These are phyloP conservation scores for Acacia confusa DNA, from an alignment of 306 rosid genomes.

Conservation along the genomic window DNA sequence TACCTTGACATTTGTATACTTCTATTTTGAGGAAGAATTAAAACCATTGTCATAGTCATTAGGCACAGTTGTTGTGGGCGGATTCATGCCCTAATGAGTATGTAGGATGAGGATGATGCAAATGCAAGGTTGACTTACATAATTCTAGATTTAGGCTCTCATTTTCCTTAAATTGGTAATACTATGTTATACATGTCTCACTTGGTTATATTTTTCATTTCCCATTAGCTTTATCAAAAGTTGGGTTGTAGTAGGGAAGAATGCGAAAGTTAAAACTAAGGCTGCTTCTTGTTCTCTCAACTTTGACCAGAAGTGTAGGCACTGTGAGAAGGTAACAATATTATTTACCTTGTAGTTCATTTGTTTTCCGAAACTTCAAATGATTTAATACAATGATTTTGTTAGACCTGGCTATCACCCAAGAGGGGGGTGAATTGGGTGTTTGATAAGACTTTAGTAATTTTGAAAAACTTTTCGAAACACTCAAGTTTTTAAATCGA, in stretches of 20 bases:
- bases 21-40: neutral
- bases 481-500: too few species aligned
- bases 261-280: conserved; percentile 68
- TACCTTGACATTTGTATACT: conserved; percentile 5
- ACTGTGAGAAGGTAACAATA: conserved; percentile 83
- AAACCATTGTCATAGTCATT: conserved; percentile 49
- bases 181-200: conserved; percentile 26
- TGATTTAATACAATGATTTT: neutral
- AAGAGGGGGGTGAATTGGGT: too few species aligned
- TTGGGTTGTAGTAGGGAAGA: conserved; percentile 83
- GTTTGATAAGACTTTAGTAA: too few species aligned
- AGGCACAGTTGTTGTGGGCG: conserved; percentile 99
- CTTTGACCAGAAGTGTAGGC: conserved; percentile 84
- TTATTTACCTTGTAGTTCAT: conserved; percentile 9
- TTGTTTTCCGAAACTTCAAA: conserved; percentile 23
- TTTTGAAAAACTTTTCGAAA: too few species aligned
- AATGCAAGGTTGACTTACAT: conserved; percentile 50
- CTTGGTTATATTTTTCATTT: conserved; percentile 18
- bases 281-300: conserved; percentile 64
- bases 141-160: conserved; percentile 26
- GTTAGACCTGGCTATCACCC: too few species aligned
- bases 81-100: conserved; percentile 91
- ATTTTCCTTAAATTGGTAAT: conserved; percentile 13
- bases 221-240: conserved; percentile 64
- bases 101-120: conserved; percentile 74